Conservation (phyloP, 192 early-diverging fungal species). For the Umbelopsis sp. region DNA sequence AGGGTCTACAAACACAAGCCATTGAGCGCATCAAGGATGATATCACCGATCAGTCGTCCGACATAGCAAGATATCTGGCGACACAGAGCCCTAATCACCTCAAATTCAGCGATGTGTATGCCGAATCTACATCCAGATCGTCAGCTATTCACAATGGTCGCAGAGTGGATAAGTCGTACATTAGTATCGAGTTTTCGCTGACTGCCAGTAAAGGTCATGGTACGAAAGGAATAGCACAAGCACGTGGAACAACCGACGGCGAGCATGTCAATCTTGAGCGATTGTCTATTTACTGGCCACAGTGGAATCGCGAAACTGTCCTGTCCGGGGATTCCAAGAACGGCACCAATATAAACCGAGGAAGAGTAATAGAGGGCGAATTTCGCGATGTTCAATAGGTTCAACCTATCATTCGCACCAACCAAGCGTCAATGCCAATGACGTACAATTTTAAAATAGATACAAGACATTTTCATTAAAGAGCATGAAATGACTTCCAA, state of each 20-base stretch:
- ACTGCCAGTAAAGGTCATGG: background rate
- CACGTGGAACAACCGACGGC: background rate
- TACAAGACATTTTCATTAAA: too few relatives aligned
- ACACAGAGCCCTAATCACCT: background rate
- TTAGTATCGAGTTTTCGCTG: background rate
- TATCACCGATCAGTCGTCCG: background rate
- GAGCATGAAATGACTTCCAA: too few relatives aligned
- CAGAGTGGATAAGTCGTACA: background rate
- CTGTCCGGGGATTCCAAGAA: background rate
- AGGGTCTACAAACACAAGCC: background rate
- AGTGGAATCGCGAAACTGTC: conserved; percentile 7
- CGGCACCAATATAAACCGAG: background rate
- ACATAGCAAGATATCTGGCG: conserved; percentile 2
- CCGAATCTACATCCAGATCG: background rate
- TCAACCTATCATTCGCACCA: background rate
- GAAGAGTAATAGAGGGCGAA: background rate
- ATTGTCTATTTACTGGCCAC: conserved; percentile 4
- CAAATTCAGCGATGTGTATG: conserved; percentile 3
- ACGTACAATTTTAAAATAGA: too few relatives aligned
- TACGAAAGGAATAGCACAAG: background rate
- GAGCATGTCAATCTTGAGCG: background rate
- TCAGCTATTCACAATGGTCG: background rate
- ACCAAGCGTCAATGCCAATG: too few relatives aligned
- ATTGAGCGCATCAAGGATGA: conserved; percentile 12
- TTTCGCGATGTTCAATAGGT: background rate